These are phyloP conservation scores for Cicer judaicum DNA, from an alignment of 306 rosid genomes.

Conservation along the genomic window DNA sequence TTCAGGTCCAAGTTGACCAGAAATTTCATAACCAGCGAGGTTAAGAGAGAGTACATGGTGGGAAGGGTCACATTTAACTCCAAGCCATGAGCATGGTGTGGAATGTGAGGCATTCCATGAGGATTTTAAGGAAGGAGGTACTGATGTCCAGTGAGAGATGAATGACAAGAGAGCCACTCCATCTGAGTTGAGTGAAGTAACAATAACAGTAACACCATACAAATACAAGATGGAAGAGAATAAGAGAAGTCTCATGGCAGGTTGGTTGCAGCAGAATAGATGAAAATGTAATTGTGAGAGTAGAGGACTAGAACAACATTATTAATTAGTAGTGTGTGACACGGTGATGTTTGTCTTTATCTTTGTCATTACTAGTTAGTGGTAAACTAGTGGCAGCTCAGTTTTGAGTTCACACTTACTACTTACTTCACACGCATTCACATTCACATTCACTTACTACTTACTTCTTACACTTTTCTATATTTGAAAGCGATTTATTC, in stretches of 20 bases:
- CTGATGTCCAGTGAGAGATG: constrained; percentile 53
- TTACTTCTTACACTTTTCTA: too few species aligned
- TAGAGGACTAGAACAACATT: too few species aligned
- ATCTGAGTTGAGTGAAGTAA: constrained; percentile 61
- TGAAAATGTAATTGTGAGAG: too few species aligned
- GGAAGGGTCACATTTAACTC: constrained; percentile 62
- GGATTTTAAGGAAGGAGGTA: constrained; percentile 54
- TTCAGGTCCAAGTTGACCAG: constrained; percentile 66
- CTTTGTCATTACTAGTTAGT: too few species aligned
- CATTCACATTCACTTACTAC: too few species aligned
- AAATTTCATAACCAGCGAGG: constrained; percentile 53
- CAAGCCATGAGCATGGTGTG: constrained; percentile 81
- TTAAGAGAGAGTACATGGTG: constrained; percentile 58
- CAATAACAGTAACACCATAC: not conserved
- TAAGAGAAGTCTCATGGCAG: constrained; percentile 36
- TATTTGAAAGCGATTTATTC: too few species aligned
- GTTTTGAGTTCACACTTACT: too few species aligned
- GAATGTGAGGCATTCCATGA: constrained; percentile 68
- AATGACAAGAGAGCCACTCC: constrained; percentile 66
- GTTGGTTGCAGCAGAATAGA: too few species aligned
- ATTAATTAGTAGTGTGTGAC: too few species aligned
- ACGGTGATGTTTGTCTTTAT: too few species aligned
- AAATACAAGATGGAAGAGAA: constrained; percentile 38
- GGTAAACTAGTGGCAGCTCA: too few species aligned
- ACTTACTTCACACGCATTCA: too few species aligned